Evolutionary conservation across 371 early-diverging fungal species (phyloP), one percentile per base, ranked within the genome.

Genomic region (Gilbertella persicaria): DNA sequence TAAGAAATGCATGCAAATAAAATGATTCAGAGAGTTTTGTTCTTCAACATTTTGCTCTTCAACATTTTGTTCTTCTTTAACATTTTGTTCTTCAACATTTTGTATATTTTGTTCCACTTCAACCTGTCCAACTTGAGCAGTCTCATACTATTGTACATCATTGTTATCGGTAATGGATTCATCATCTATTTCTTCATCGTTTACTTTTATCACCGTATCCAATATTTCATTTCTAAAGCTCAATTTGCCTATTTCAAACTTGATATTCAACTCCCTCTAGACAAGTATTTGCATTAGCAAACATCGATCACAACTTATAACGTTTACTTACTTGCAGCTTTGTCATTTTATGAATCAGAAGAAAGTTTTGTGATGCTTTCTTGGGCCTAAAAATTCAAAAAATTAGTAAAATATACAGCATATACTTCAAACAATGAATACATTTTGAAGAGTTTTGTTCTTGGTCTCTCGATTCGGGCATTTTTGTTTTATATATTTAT

Each of bases 1-100:
- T 35, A 23, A 26, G 17, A 28, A 53, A 55, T 46, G 44, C 53
- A 36, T 53, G 53, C 17, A 53, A 28, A 53, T 53, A 20, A 28
- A 26, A 37, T 26, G 37, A 36, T 45, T 53, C 53, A 26, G 53
- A 53, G 16, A 53, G 38, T 29, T 53, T 53, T 37, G 26, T 19
- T 42, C 42, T 24, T 42, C 24, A 24, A 45, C 45, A 29, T 41
- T 41, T 41, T 41, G 41, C 5, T 21, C 41, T 41, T 41, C 38
- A 14, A 38, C 38, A 38, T 38, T 38, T 38, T 38, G 38, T 8
- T 17, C 41, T 41, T 41, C 41, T n/a, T n/a, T n/a, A 21, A 41
- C 41, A 23, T 38, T 38, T 38, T 38, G 14, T 16, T 38, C 16
- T 8, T 38, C 38, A 38, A 38, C 43, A 43, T 43, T 43, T 43